Evolutionary conservation across 2,329 filamentous ascomycete species (phyloP).

Genomic region (Alternaria metachromatica): DNA sequence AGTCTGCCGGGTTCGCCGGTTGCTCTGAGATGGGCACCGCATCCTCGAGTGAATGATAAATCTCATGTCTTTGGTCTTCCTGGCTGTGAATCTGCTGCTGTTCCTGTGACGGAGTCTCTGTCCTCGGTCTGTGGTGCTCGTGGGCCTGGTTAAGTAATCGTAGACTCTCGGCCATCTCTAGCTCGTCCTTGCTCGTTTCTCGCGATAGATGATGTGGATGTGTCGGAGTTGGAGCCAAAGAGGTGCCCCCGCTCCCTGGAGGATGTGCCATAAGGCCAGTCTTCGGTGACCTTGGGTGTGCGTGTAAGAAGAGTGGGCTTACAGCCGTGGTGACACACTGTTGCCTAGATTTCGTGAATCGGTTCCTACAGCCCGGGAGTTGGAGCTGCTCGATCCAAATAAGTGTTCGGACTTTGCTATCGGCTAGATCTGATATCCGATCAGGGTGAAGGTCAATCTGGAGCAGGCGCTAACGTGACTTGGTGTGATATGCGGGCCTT

Average conservation of each 20-base stretch:
- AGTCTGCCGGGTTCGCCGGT: constrained; percentile 28
- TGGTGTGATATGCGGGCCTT: constrained; percentile 29
- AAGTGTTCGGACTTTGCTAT: constrained; percentile 2
- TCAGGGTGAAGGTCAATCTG: constrained; percentile 14
- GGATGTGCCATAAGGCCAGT: constrained; percentile 35
- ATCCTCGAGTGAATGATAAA: constrained; percentile 52
- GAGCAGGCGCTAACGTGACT: constrained; percentile 36
- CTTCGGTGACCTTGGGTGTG: constrained; percentile 14
- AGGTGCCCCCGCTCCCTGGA: constrained; percentile 44
- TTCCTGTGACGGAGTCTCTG: constrained; percentile 22
- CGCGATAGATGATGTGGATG: constrained; percentile 49
- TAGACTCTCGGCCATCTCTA: constrained; percentile 58
- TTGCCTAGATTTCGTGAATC: constrained; percentile 15
- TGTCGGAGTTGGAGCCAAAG: constrained; percentile 46
- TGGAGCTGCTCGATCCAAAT: neutral
- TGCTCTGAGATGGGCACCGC: constrained; percentile 39
- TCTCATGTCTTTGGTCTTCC: constrained; percentile 35
- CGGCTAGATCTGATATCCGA: constrained; percentile 22
- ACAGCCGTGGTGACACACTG: constrained; percentile 27
- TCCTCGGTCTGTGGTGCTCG: constrained; percentile 32
- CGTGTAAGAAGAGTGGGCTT: constrained; percentile 4
- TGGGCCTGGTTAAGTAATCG: constrained; percentile 54
- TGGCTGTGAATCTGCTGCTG: constrained; percentile 26
- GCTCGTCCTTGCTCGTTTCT: constrained; percentile 57
- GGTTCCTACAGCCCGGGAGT: constrained; percentile 6